A percentile compares a stretch with the other conserved stretches of the same genome.
These are phyloP conservation scores for Brassica cretica DNA, from an alignment of 345 rosid genomes.

Conservation along the genomic window DNA sequence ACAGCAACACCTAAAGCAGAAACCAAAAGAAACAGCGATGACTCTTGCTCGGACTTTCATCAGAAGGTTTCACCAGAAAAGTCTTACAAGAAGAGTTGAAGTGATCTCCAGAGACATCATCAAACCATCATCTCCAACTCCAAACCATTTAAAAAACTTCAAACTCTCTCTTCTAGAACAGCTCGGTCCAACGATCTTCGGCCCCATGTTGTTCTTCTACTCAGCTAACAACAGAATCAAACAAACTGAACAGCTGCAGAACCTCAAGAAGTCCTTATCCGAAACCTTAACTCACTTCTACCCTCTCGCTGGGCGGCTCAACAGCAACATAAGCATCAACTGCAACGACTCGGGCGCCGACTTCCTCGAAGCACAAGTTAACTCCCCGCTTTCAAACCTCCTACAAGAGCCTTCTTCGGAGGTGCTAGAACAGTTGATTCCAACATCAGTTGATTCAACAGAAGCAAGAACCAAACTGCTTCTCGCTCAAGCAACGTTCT, in stretches of 20 bases:
- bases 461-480: constrained; percentile 29
- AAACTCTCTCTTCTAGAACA: constrained; percentile 47
- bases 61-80: constrained; percentile 32
- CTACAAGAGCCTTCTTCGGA: constrained; percentile 27
- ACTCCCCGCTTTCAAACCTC: constrained; percentile 31
- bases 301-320: constrained; percentile 44
- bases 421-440: constrained; percentile 37
- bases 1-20: not conserved
- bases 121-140: constrained; percentile 52
- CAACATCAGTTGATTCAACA: constrained; percentile 29
- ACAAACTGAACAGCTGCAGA: constrained; percentile 17
- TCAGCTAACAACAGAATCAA: constrained; percentile 9
- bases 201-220: constrained; percentile 43
- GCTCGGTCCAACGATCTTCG: constrained; percentile 42
- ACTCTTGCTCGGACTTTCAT: constrained; percentile 13
- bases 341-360: constrained; percentile 43
- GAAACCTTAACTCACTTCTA: constrained; percentile 48
- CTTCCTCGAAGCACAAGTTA: constrained; percentile 42
- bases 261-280: constrained; percentile 46
- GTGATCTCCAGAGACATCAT: constrained; percentile 41
- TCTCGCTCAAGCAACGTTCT: constrained; percentile 2
- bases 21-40: constrained; percentile 11
- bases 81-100: constrained; percentile 23
- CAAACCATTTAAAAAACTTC: constrained; percentile 29
- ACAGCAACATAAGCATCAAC: constrained; percentile 29